phyloP scores from a whole-genome alignment of 371 early-diverging fungal genomes.

The Parasitella parasitica region DNA sequence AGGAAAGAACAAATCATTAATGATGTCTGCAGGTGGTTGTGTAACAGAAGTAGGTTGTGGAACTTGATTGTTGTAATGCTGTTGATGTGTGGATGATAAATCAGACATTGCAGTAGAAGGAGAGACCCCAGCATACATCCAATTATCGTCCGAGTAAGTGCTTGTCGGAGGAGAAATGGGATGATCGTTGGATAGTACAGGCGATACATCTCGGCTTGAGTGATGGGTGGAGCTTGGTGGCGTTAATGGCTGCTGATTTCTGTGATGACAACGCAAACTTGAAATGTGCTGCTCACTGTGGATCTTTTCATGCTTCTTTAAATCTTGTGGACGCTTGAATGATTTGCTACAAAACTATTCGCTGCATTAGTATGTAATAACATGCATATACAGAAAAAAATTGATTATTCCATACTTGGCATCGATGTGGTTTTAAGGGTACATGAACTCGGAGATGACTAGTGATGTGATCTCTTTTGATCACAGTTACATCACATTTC shows the following conservation, averaged over 20 bases:
- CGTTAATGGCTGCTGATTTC: conserved; percentile 14
- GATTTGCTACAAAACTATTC: conserved; percentile 68
- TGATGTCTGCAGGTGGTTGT: conserved; percentile 15
- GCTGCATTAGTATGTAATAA: background rate
- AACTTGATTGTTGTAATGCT: background rate
- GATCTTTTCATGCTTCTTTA: conserved; percentile 86
- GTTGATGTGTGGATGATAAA: background rate
- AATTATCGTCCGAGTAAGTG: conserved; percentile 25
- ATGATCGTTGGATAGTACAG: conserved; percentile 17
- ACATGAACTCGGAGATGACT: conserved; percentile 91
- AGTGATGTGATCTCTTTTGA: conserved; percentile 93
- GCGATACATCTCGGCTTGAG: conserved; percentile 25
- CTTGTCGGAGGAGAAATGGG: conserved; percentile 30
- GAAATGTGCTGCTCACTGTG: conserved; percentile 58
- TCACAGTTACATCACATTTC: conserved; percentile 68
- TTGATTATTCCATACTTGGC: conserved; percentile 50
- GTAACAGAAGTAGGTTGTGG: conserved; percentile 2
- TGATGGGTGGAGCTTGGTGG: conserved; percentile 14
- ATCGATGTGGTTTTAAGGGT: conserved; percentile 86
- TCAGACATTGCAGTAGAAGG: conserved; percentile 9
- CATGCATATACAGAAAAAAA: no score
- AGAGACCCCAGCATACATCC: conserved; percentile 12
- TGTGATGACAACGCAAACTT: conserved; percentile 15
- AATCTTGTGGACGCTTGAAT: conserved; percentile 90
- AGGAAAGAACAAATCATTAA: conserved; percentile 27